Evolutionary conservation across 1,139 yeast genomes (phyloP).

Genomic region (Tardiomyces digboiensis): DNA sequence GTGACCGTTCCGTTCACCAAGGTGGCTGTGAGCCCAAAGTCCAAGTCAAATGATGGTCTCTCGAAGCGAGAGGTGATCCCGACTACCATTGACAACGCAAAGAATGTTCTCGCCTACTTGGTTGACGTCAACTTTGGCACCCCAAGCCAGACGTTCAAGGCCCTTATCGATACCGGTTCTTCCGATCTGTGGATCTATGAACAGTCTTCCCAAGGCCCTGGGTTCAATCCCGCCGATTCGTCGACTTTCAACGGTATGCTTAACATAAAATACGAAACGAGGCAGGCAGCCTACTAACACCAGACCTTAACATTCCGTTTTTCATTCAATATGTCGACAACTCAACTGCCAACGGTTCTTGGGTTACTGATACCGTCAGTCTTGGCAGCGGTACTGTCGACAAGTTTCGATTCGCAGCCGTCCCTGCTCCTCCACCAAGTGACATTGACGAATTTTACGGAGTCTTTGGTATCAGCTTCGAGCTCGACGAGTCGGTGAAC

Average conservation of each 20-base stretch:
- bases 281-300: background rate
- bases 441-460: conserved; percentile 37
- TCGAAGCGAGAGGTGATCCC: too few relatives aligned
- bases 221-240: background rate
- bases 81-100: too few relatives aligned
- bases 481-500: conserved; percentile 4
- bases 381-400: conserved; percentile 9
- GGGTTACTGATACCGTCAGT: conserved; percentile 10
- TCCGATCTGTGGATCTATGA: conserved; percentile 35
- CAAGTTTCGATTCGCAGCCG: conserved; percentile 6
- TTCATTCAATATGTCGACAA: background rate
- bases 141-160: conserved; percentile 26
- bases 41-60: too few relatives aligned
- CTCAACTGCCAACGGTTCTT: background rate
- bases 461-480: conserved; percentile 50
- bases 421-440: background rate
- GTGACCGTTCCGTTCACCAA: too few relatives aligned
- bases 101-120: too few relatives aligned
- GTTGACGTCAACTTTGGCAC: conserved; percentile 27
- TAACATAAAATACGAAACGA: background rate
- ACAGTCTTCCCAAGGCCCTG: too few relatives aligned
- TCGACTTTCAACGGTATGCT: background rate
- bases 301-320: background rate
- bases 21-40: too few relatives aligned
- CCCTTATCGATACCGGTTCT: conserved; percentile 36